A percentile compares a stretch with the other conserved stretches of the same genome.
phyloP scores from a whole-genome alignment of 768 basidiomycete species.

The Lepiota venenata region DNA sequence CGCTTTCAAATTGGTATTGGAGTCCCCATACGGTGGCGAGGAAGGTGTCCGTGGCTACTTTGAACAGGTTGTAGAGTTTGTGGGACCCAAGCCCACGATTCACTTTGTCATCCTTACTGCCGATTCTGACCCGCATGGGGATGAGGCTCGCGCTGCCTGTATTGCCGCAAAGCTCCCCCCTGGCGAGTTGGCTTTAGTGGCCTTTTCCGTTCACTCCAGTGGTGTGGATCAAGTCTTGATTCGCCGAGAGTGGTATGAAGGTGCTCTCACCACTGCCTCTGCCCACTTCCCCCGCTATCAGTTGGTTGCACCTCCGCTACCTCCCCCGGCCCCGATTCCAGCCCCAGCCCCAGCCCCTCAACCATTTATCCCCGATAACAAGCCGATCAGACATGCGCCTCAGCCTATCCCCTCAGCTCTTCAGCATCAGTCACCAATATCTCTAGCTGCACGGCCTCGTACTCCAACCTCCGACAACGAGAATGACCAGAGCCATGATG shows the following conservation, averaged over 20 bases:
- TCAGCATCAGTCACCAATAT: constrained; percentile 22
- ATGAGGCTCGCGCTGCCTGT: constrained; percentile 82
- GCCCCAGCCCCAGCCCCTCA: constrained; percentile 20
- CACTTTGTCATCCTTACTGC: constrained; percentile 87
- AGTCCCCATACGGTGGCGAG: constrained; percentile 58
- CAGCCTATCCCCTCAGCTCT: constrained; percentile 20
- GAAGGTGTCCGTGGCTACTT: constrained; percentile 64
- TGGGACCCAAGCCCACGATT: constrained; percentile 80
- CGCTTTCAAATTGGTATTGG: constrained; percentile 72
- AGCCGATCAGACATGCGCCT: constrained; percentile 16
- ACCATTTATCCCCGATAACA: constrained; percentile 15
- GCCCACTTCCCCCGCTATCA: constrained; percentile 60
- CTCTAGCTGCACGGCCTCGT: constrained; percentile 39
- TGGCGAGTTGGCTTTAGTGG: constrained; percentile 77
- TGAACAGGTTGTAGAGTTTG: constrained; percentile 82
- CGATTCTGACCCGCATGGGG: constrained; percentile 78
- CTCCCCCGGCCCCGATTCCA: constrained; percentile 20
- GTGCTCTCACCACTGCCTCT: constrained; percentile 50
- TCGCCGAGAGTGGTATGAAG: constrained; percentile 81
- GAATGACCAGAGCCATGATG: constrained; percentile 56
- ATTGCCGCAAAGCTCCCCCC: constrained; percentile 76
- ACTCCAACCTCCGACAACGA: constrained; percentile 81
- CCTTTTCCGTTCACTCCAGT: constrained; percentile 86
- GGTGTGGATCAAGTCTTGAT: constrained; percentile 88
- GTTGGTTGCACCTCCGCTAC: constrained; percentile 26